Evolutionary conservation across 176 grass and related monocot genomes (phyloP).

Genomic region (Ampelocalamus luodianensis): DNA sequence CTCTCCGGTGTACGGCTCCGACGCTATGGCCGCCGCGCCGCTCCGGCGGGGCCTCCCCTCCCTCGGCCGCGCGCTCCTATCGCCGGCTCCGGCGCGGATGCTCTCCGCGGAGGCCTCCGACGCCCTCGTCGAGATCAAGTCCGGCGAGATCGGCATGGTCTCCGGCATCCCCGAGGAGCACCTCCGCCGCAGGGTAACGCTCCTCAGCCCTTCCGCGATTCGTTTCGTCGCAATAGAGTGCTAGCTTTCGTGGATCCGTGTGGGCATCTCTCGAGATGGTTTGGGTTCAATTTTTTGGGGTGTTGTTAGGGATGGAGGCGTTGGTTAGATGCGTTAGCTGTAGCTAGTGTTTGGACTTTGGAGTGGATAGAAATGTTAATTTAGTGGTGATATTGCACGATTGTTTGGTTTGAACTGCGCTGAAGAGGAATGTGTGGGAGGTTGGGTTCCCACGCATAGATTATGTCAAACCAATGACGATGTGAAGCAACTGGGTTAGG

Average conservation of each 20-base stretch:
- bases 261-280: background rate
- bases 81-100: constrained; percentile 47
- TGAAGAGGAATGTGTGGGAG: constrained; percentile 18
- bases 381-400: background rate
- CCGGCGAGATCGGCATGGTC: constrained; percentile 91
- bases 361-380: background rate
- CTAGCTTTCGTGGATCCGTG: constrained; percentile 24
- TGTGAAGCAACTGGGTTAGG: background rate
- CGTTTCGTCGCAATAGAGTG: background rate
- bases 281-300: background rate
- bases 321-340: background rate
- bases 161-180: constrained; percentile 90
- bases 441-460: background rate
- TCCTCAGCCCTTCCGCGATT: background rate
- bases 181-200: constrained; percentile 70
- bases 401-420: constrained; percentile 15
- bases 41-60: constrained; percentile 63
- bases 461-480: background rate
- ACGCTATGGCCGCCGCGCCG: constrained; percentile 72
- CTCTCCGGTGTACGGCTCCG: constrained; percentile 40
- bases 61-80: constrained; percentile 53
- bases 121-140: constrained; percentile 77
- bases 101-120: constrained; percentile 62
- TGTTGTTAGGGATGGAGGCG: background rate
- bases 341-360: background rate